These are phyloP conservation scores for Tulasnella sp. DNA, from an alignment of 768 basidiomycete genomes.

Conservation along the genomic window DNA sequence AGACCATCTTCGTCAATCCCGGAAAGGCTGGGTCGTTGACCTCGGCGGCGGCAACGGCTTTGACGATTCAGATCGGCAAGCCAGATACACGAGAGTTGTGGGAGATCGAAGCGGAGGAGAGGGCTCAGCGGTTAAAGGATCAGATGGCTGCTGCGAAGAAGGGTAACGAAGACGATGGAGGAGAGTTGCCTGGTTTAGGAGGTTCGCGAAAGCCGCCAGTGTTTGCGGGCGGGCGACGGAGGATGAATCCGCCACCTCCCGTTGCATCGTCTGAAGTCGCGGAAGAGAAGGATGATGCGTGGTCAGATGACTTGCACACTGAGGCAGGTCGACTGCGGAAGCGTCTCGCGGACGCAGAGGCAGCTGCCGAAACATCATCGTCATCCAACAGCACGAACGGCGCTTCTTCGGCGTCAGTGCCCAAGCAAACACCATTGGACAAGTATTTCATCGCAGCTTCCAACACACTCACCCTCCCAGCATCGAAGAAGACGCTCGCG, in stretches of 20 bases:
- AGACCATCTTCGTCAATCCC: background rate
- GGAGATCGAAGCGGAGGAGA: conserved; percentile 64
- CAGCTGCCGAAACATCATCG: conserved; percentile 29
- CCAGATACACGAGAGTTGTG: conserved; percentile 59
- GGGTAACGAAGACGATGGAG: conserved; percentile 1
- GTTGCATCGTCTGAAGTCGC: conserved; percentile 29
- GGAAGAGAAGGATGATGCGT: conserved; percentile 73
- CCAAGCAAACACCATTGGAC: conserved; percentile 30
- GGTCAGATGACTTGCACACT: conserved; percentile 60
- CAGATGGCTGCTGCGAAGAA: background rate
- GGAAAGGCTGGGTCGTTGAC: conserved; percentile 1
- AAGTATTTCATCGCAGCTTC: conserved; percentile 49
- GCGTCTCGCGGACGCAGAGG: conserved; percentile 39
- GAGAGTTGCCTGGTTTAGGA: background rate
- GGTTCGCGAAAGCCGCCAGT: conserved; percentile 1
- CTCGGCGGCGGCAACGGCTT: background rate
- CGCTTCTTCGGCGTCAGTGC: conserved; percentile 16
- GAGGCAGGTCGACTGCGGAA: conserved; percentile 56
- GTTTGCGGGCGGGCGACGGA: conserved; percentile 1
- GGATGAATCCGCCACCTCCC: background rate
- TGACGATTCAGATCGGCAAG: conserved; percentile 42
- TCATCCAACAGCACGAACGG: background rate
- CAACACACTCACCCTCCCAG: conserved; percentile 53
- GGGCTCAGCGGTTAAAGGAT: background rate
- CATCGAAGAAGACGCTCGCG: conserved; percentile 30